Conservation (phyloP, 2,329 filamentous ascomycete genomes). For the Leptosphaerulina australis region DNA sequence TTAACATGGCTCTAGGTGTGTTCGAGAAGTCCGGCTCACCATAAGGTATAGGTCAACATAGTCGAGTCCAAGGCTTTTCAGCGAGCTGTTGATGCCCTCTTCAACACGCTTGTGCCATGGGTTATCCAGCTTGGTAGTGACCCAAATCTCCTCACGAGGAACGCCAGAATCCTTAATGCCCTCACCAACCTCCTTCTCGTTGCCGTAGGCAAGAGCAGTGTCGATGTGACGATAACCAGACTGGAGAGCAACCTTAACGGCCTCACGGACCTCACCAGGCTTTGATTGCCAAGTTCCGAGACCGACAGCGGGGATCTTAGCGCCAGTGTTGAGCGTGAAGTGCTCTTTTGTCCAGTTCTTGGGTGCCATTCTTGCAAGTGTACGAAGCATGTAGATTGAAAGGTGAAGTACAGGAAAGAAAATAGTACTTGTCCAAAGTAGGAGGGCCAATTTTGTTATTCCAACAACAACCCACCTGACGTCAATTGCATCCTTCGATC, state of each 20-base stretch:
- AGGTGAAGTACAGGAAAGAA: slow-evolving; percentile 1
- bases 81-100: slow-evolving; percentile 64
- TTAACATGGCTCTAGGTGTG: slow-evolving; percentile 10
- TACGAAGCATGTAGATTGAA: slow-evolving; percentile 30
- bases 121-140: slow-evolving; percentile 86
- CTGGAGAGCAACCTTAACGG: slow-evolving; percentile 72
- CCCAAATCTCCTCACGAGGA: slow-evolving; percentile 70
- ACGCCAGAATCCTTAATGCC: slow-evolving; percentile 72
- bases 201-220: slow-evolving; percentile 78
- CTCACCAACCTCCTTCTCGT: slow-evolving; percentile 74
- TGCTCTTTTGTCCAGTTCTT: slow-evolving; percentile 48
- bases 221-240: slow-evolving; percentile 77
- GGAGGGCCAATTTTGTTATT: slow-evolving; percentile 14
- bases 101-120: slow-evolving; percentile 69
- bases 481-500: slow-evolving; percentile 20
- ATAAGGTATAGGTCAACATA: slow-evolving; percentile 75
- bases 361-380: slow-evolving; percentile 38
- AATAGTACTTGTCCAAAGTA: neutral
- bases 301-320: slow-evolving; percentile 77
- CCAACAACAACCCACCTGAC: slow-evolving; percentile 17
- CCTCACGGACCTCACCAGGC: slow-evolving; percentile 70
- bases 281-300: slow-evolving; percentile 81
- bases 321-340: slow-evolving; percentile 59
- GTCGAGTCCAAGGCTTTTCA: slow-evolving; percentile 67
- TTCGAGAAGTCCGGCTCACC: slow-evolving; percentile 27